Percentiles rank a stretch among this genome's conserved stretches.
phyloP scores from a whole-genome alignment of 805 yeast species.

The Pichia membranifaciens region DNA sequence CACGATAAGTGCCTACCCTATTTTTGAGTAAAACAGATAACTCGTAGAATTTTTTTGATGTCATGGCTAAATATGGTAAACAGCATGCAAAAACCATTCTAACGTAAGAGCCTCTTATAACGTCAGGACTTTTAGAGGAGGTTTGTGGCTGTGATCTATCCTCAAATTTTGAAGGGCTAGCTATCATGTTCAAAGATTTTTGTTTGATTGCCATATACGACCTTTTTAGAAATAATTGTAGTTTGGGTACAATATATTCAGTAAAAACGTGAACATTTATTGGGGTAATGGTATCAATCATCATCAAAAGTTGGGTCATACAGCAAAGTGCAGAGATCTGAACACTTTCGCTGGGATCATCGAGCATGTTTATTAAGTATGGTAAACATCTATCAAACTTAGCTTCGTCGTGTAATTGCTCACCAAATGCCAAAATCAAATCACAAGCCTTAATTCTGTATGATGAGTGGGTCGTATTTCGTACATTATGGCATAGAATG shows the following conservation, averaged over 20 bases:
- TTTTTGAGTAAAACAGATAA: slow-evolving; percentile 46
- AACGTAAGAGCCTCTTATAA: slow-evolving; percentile 34
- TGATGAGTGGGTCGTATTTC: slow-evolving; percentile 54
- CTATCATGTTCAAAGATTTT: slow-evolving; percentile 3
- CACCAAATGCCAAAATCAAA: slow-evolving; percentile 68
- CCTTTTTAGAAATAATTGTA: slow-evolving; percentile 39
- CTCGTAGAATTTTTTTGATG: slow-evolving; percentile 59
- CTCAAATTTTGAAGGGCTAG: not conserved
- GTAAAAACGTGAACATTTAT: slow-evolving; percentile 72
- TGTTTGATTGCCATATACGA: slow-evolving; percentile 24
- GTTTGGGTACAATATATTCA: slow-evolving; percentile 74
- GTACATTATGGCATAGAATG: slow-evolving; percentile 51
- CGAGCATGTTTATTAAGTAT: slow-evolving; percentile 63
- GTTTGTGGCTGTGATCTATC: slow-evolving; percentile 5
- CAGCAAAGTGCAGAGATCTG: slow-evolving; percentile 60
- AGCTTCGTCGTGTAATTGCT: slow-evolving; percentile 70
- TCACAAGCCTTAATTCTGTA: slow-evolving; percentile 69
- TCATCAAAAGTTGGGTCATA: slow-evolving; percentile 58
- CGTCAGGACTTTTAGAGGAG: not conserved
- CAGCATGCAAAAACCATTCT: slow-evolving; percentile 67
- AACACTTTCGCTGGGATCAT: slow-evolving; percentile 61
- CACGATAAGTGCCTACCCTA: slow-evolving; percentile 24
- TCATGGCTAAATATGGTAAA: slow-evolving; percentile 64
- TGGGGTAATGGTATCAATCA: slow-evolving; percentile 62
- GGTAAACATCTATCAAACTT: slow-evolving; percentile 86